Base-by-base conservation (phyloP, 1,284 basidiomycete species). In the Puccinia coronata region DNA sequence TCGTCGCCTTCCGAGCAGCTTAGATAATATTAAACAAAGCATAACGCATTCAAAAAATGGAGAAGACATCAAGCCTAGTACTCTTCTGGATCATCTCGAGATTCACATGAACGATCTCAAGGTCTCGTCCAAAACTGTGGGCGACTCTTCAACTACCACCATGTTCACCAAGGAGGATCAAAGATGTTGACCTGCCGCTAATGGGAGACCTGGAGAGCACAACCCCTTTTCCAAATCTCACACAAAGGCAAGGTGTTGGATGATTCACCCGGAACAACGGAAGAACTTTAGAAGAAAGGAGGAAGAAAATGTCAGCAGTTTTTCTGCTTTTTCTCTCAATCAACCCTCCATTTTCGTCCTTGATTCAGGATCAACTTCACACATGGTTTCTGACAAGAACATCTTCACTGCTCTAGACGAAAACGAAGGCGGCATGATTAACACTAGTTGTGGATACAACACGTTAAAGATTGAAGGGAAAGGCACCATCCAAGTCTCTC, bases 11-110 rank as follows among this genome's bases (percentile, higher is more conserved):
- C 65, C 65, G 2, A 47, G 12, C 2, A 47, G 65, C 65, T 16
- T 69, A 8, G 39, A 69, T 11, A 69, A 14, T 9, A 69, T 47
- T 25, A 69, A 69, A 12, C 65, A 36, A 69, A 69, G 20, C 6
- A 69, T 69, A 20, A 69, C 39, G n/a, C 65, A 69, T 36, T 69
- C 65, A 2, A 69, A 69, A 16, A 23, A 69, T 31, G 65, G 65
- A 2, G 41, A 47, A 5, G 65, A 69, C 39, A 69, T 69, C 18
- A 69, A 25, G 2, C 65, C 65, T 23, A n/a, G 47, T 8, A 23
- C 18, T 2, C 65, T 69, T 47, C 16, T 69, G 9, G 65, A 69
- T 47, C 65, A 69, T 31, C 25, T 69, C 12, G 23, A 69, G 16
- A 49, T 69, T 14, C 65, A 69, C 25, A 4, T 69, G 18, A 69